Evolutionary conservation across 2,329 filamentous ascomycete genomes (phyloP).

Genomic region (Neonectria coccinea): DNA sequence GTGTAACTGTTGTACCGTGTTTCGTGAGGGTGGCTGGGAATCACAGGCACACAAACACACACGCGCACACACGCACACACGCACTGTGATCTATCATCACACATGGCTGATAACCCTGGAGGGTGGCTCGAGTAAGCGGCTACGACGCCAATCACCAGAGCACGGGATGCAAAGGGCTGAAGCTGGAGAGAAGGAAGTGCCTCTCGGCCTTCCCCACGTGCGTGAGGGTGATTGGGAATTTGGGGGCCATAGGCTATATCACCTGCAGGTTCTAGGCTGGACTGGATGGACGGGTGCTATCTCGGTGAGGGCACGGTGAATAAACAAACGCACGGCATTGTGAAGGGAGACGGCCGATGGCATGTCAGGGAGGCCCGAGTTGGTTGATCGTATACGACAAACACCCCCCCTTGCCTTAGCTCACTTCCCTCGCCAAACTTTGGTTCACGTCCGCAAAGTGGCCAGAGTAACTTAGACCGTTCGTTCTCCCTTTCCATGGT

Average conservation of each 20-base stretch:
- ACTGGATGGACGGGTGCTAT: slow-evolving; percentile 12
- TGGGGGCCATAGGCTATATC: slow-evolving; percentile 37
- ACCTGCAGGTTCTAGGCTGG: slow-evolving; percentile 9
- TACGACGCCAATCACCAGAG: slow-evolving; percentile 38
- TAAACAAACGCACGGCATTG: background rate
- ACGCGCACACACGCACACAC: slow-evolving; percentile 6
- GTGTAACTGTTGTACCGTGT: slow-evolving; percentile 13
- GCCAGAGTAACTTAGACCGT: background rate
- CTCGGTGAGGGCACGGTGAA: slow-evolving; percentile 16
- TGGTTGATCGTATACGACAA: background rate
- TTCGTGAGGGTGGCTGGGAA: slow-evolving; percentile 18
- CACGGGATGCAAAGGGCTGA: background rate
- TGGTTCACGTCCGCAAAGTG: background rate
- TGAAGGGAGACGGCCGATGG: slow-evolving; percentile 4
- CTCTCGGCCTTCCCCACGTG: slow-evolving; percentile 34
- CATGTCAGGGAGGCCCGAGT: background rate
- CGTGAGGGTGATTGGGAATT: slow-evolving; percentile 30
- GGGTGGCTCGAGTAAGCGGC: slow-evolving; percentile 41
- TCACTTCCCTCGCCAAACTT: background rate
- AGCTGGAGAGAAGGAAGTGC: slow-evolving; percentile 11
- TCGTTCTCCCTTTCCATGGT: background rate
- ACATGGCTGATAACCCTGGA: slow-evolving; percentile 1
- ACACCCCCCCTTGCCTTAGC: background rate
- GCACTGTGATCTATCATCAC: background rate
- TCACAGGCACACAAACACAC: background rate